These are phyloP conservation scores for Chrysanthemum seticuspe DNA, from an alignment of 129 eudicot genomes.

Conservation along the genomic window DNA sequence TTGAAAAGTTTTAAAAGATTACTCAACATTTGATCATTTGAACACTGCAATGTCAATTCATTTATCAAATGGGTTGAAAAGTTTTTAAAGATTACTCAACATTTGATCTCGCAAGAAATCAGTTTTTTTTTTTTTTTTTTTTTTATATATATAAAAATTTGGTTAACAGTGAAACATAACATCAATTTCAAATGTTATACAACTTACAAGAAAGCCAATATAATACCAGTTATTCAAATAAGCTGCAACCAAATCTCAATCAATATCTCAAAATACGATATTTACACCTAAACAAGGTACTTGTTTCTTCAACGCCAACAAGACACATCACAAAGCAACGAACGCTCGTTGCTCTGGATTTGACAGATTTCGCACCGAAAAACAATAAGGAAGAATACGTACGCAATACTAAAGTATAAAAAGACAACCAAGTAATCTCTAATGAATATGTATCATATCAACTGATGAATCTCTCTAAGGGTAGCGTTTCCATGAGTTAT, in stretches of 20 bases:
- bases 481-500: slow-evolving; percentile 64
- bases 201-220: not conserved
- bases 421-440: not conserved
- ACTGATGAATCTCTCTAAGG: slow-evolving; percentile 37
- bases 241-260: not conserved
- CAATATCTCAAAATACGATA: not conserved
- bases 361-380: not conserved
- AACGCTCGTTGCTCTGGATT: not conserved
- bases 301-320: not conserved
- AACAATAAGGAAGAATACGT: not conserved
- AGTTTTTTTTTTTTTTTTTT: too few species aligned
- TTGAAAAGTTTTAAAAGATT: too few species aligned
- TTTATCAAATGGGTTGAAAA: too few species aligned
- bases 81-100: too few species aligned
- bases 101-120: too few species aligned
- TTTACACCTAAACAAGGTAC: slow-evolving; percentile 3
- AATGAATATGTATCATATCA: not conserved
- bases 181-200: not conserved
- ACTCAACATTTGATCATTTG: too few species aligned
- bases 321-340: slow-evolving; percentile 5
- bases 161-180: too few species aligned
- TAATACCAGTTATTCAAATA: not conserved
- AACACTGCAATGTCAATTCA: too few species aligned
- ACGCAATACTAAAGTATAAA: not conserved
- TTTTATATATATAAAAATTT: too few species aligned